A percentile compares a stretch with the other conserved stretches of the same genome.
phyloP scores from a whole-genome alignment of 345 rosid species.

The Punica granatum region DNA sequence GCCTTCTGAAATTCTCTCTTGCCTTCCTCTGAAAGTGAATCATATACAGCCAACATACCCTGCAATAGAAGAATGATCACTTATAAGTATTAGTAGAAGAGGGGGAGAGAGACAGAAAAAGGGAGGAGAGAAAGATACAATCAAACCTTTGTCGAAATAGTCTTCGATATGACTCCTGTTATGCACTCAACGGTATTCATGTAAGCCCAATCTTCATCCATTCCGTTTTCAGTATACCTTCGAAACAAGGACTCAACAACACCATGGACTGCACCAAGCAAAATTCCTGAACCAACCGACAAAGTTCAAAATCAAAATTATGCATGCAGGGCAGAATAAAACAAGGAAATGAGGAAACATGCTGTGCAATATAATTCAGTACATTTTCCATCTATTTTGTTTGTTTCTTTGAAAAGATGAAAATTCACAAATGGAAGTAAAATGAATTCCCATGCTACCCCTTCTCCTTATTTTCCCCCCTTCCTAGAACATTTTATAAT shows the following conservation, averaged over 20 bases:
- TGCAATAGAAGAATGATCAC: slow-evolving; percentile 4
- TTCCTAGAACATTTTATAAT: too few relatives aligned
- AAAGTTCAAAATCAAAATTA: too few relatives aligned
- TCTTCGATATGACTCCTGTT: slow-evolving; percentile 68
- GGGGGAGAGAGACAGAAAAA: background rate
- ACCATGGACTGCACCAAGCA: slow-evolving; percentile 90
- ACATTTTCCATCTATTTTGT: too few relatives aligned
- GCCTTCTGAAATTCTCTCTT: slow-evolving; percentile 68
- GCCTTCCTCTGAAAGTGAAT: slow-evolving; percentile 65
- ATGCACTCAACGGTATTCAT: slow-evolving; percentile 89
- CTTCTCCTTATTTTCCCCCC: too few relatives aligned
- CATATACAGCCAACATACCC: slow-evolving; percentile 92
- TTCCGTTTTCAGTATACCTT: slow-evolving; percentile 68
- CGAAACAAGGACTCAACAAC: slow-evolving; percentile 74
- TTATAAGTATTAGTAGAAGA: background rate
- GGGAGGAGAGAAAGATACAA: too few relatives aligned
- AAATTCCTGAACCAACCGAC: slow-evolving; percentile 38
- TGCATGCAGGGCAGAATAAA: too few relatives aligned
- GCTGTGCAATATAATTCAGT: too few relatives aligned
- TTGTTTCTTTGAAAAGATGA: too few relatives aligned
- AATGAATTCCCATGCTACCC: too few relatives aligned
- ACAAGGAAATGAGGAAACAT: too few relatives aligned
- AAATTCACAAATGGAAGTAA: too few relatives aligned
- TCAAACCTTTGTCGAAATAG: slow-evolving; percentile 82
- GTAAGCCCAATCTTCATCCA: slow-evolving; percentile 71